These are phyloP conservation scores for Dissophora globulifera DNA, from an alignment of 192 early-diverging fungal genomes.

Conservation along the genomic window DNA sequence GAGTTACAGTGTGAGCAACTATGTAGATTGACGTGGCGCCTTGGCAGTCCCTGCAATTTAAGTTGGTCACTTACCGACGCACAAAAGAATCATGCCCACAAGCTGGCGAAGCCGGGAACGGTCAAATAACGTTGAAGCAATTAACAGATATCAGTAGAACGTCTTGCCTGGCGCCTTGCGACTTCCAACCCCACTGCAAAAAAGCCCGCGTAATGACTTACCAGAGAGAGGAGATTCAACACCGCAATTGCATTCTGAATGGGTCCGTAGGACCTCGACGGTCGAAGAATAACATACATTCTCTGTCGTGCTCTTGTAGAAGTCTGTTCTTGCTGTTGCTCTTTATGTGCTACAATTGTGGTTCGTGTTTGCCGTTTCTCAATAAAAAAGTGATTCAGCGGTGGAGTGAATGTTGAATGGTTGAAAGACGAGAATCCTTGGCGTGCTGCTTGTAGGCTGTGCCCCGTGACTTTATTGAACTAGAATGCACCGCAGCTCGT, in stretches of 20 bases:
- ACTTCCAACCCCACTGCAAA: too few relatives aligned
- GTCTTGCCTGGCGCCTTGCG: too few relatives aligned
- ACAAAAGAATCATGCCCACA: constrained; percentile 51
- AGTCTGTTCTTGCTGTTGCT: background rate
- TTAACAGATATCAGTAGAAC: too few relatives aligned
- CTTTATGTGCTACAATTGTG: background rate
- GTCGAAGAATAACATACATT: constrained; percentile 39
- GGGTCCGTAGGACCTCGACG: constrained; percentile 40
- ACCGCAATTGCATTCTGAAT: constrained; percentile 51
- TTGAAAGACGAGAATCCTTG: constrained; percentile 7
- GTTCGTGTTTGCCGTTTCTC: too few relatives aligned
- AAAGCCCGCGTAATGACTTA: too few relatives aligned
- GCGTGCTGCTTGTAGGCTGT: background rate
- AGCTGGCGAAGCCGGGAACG: constrained; percentile 7
- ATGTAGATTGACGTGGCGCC: too few relatives aligned
- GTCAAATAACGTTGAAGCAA: background rate
- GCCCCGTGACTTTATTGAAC: constrained; percentile 20
- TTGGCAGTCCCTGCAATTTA: too few relatives aligned
- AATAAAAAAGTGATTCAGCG: too few relatives aligned
- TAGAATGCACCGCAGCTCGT: constrained; percentile 13
- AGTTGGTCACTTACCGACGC: constrained; percentile 33
- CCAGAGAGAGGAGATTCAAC: constrained; percentile 45
- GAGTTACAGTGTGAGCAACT: too few relatives aligned
- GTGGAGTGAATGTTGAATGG: too few relatives aligned
- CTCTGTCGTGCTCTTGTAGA: background rate